Base-by-base conservation (phyloP, 2,329 filamentous ascomycete genomes). In the Ophiocordyceps unilateralis region DNA sequence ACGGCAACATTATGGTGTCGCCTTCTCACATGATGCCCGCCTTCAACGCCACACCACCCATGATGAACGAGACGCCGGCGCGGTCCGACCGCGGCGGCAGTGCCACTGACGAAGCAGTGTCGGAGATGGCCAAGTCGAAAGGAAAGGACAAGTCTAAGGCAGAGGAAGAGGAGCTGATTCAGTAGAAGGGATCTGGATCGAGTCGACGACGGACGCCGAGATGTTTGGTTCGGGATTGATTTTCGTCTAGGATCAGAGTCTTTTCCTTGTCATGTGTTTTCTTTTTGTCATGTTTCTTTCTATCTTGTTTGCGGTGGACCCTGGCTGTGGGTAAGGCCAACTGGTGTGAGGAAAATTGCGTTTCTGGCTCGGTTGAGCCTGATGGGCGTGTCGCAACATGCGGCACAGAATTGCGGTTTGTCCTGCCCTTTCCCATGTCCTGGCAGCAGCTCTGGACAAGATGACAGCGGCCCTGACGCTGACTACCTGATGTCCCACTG, bases 1-100 rank as follows among this genome's bases (percentile, higher is more conserved):
- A 44, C 19, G 45, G 46, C 15, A 49, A 49, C 30, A 45, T 52
- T 34, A 42, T 51, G 39, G 21, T 47, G 12, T 49, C 50, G 3
- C 50, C 50, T 7, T 40, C 47, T 15, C 49, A 47, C 14, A 47
- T 53, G 49, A 47, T 53, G 48, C 47, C 51, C 8, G 39, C 45
- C 10, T 48, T 48, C 19, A 28, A 38, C 19, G 21, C 39, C 36
- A 19, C 37, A 17, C 32, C 32, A n/a, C 20, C 32, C 2, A 8
- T 40, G 7, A 41, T 41, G 9, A 45, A 34, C 7, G 37, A 40
- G 39, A 40, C 42, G 7, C 43, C 44, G 20, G 34, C 11, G 19
- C 34, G 41, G 34, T 34, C 42, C 11, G 42, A 36, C 2, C 8
- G 20, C 5, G 30, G 21, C 24, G 22, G 39, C 30, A 39, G 42